Base-by-base conservation (phyloP, 345 rosid genomes). In the Acer campestre region DNA sequence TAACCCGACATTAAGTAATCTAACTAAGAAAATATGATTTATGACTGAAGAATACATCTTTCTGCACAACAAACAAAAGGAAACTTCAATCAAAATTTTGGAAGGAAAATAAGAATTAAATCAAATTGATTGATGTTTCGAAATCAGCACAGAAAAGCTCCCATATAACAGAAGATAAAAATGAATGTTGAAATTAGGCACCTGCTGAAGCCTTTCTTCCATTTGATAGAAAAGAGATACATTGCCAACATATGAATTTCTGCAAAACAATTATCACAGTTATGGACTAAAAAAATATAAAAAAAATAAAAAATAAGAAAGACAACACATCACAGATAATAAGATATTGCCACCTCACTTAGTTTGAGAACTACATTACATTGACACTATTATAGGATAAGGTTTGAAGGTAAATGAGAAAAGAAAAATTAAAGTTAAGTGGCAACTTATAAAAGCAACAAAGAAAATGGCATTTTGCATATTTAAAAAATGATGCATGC, bases 241-340 rank as follows among this genome's bases (percentile, higher is more conserved):
- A 70, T 95, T 95, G 79, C 99, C 97, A 73, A 93, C 89, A 80
- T 86, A 95, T 59, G 99, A 93, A 70, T 90, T 93, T 75, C 99
- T 95, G 89, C 81, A 86, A 68, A 74, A 77, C 69, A 53, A 73
- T 66, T 8, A 25, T 27, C 48, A 25, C 27, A 61, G 6, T 49
- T 71, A 67, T 31, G 23, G n/a, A 10, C 18, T 74, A 49, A 17
- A 20, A 55, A 61, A 44, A 11, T 8, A 51, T 40, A 11, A 23
- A 65, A 23, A 65, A 75, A 27, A 63, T n/a, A 63, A 35, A 35
- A 35, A 35, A 29, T 29, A 29, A 29, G 3, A 35, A 31, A 29
- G 14, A 9, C 8, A 14, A 49, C 42, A 70, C 12, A 51, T 75
- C 0, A 6, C 53, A 66, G 11, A 73, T 49, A 29, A 31, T 75